Evolutionary conservation across 805 yeast genomes (phyloP), one percentile per base, ranked within the genome.

Genomic region (Lachancea waltii): DNA sequence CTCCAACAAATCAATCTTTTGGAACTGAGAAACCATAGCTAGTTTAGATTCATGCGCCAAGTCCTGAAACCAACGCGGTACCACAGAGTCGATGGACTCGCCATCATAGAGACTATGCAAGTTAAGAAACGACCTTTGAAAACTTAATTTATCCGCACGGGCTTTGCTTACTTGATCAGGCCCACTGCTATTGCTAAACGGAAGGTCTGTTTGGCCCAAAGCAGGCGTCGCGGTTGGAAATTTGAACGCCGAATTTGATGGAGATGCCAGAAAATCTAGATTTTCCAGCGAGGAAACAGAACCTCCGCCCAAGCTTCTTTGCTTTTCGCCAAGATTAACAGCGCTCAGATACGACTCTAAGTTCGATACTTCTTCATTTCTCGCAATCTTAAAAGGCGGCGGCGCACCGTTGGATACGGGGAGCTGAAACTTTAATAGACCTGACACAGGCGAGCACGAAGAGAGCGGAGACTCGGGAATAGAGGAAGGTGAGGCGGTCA

Each of bases 1-100:
- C 55, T 89, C 97, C 20, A 73, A 68, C 32, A 72, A 61, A 61
- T 90, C 95, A 31, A 89, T 64, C 33, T 62, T 62, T 46, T 74
- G 72, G 57, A 86, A 89, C 45, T 77, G 67, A 19, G 74, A 70
- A 27, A 63, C 48, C 23, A 68, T 51, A 33, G 60, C 53, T 8
- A 51, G 26, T 26, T 57, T 53, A 3, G 56, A 47, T 13, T 44
- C 43, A 13, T 41, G 31, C 47, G 62, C 53, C 24, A 62, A 33
- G 18, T 46, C 42, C 23, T 47, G 54, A 20, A 80, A 62, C 89
- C 89, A 82, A 2, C 36, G 30, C 1, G 87, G 86, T 36, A 80
- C 58, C 15, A 46, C 38, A 1, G 26, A 16, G 30, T 54, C 47
- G n/a, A 56, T 41, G 14, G 41, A 38, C 9, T 43, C 38, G 22